Conservation (phyloP, 1,139 yeast species). For the Meyerozyma athensensis region DNA sequence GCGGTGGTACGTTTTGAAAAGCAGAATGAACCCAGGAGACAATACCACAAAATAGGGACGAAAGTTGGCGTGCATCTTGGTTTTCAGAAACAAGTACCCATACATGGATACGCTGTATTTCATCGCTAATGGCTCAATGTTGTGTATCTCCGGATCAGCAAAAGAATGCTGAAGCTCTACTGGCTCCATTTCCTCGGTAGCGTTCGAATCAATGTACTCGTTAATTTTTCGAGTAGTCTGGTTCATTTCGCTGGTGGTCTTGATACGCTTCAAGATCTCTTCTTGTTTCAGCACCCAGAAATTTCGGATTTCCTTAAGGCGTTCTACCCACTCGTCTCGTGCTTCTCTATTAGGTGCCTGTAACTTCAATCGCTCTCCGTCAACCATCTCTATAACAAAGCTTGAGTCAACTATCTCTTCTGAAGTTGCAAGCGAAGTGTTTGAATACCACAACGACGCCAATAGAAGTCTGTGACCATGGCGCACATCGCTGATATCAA, state of each 20-base stretch:
- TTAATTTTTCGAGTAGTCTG: conserved; percentile 43
- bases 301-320: conserved; percentile 36
- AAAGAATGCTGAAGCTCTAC: conserved; percentile 54
- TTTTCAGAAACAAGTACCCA: conserved; percentile 66
- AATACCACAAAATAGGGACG: conserved; percentile 56
- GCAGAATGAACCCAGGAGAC: conserved; percentile 62
- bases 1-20: conserved; percentile 46
- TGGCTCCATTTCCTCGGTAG: conserved; percentile 43
- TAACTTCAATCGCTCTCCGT: conserved; percentile 46
- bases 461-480: conserved; percentile 34
- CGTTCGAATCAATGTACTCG: conserved; percentile 55
- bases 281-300: conserved; percentile 58
- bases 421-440: conserved; percentile 5
- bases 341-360: conserved; percentile 49
- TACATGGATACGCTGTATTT: conserved; percentile 54
- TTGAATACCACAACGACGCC: conserved; percentile 42
- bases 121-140: conserved; percentile 55
- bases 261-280: conserved; percentile 37
- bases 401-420: conserved; percentile 24
- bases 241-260: conserved; percentile 43
- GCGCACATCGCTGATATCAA: conserved; percentile 23
- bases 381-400: conserved; percentile 49
- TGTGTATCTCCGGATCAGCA: conserved; percentile 50
- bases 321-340: conserved; percentile 63
- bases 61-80: conserved; percentile 65